Conservation (phyloP, 345 rosid species). For the Citrus medica region DNA sequence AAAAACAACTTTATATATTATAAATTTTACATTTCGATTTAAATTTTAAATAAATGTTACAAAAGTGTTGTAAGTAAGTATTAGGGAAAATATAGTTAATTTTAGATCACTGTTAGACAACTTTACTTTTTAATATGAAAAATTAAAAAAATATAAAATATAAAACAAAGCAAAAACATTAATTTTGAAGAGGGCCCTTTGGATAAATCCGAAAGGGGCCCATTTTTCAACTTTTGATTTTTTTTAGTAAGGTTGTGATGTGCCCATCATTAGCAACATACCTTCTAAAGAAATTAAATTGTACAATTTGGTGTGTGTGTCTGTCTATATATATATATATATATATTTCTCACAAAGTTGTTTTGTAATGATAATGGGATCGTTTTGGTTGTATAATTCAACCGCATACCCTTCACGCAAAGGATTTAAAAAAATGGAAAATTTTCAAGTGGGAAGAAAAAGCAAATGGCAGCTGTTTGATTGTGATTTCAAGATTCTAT, state of each 20-base stretch:
- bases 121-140: neutral
- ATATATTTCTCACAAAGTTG: neutral
- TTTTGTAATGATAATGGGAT: neutral
- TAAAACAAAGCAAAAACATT: neutral
- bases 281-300: neutral
- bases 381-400: neutral
- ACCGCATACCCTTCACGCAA: neutral
- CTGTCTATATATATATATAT: too few relatives aligned
- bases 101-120: neutral
- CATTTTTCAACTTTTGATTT: neutral
- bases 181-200: neutral
- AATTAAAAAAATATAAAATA: neutral
- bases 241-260: neutral
- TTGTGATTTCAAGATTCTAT: neutral
- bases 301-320: too few relatives aligned
- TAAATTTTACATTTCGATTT: too few relatives aligned
- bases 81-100: neutral
- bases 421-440: neutral
- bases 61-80: neutral
- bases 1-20: too few relatives aligned
- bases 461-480: neutral
- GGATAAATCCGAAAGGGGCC: neutral
- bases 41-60: too few relatives aligned
- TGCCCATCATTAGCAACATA: neutral
- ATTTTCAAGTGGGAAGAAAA: neutral